Percentiles rank a stretch among this genome's conserved stretches.
Conservation (phyloP, 2,329 filamentous ascomycete genomes). For the Fusarium transvaalense region DNA sequence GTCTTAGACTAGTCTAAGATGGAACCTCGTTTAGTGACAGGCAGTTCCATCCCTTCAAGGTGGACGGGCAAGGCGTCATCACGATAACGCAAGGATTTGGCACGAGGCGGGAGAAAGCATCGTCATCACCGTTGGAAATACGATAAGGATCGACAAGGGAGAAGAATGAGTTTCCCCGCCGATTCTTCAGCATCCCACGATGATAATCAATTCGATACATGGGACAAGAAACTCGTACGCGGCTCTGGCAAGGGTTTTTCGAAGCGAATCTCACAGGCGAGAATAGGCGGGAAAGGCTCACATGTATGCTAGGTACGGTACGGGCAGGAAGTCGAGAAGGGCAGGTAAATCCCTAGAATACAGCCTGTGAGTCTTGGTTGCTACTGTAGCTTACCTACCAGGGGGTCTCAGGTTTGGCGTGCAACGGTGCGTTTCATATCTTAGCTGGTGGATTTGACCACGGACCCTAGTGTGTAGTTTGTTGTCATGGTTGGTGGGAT, state of each 20-base stretch:
- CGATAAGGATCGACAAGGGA: slow-evolving; percentile 38
- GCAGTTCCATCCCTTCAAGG: slow-evolving; percentile 14
- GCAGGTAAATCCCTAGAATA: slow-evolving; percentile 19
- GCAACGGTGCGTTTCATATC: slow-evolving; percentile 43
- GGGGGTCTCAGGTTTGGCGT: slow-evolving; percentile 34
- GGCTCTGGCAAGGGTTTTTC: background rate
- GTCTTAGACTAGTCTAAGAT: slow-evolving; percentile 6
- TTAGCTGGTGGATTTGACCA: slow-evolving; percentile 25
- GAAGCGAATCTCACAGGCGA: background rate
- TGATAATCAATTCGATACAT: slow-evolving; percentile 1
- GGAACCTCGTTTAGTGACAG: slow-evolving; percentile 2
- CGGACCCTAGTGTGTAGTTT: slow-evolving; percentile 16
- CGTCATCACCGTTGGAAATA: slow-evolving; percentile 22
- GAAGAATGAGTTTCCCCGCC: background rate
- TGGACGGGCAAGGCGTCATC: background rate
- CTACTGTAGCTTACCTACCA: slow-evolving; percentile 15
- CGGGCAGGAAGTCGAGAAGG: slow-evolving; percentile 22
- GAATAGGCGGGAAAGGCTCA: background rate
- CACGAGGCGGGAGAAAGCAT: slow-evolving; percentile 13
- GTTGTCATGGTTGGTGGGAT: slow-evolving; percentile 28
- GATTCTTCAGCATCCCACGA: slow-evolving; percentile 12
- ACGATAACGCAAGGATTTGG: slow-evolving; percentile 3
- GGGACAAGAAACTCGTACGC: background rate
- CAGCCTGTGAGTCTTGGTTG: slow-evolving; percentile 4
- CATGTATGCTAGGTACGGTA: slow-evolving; percentile 1